Conservation (phyloP, 2,329 filamentous ascomycete genomes). For the Talaromyces sp. region DNA sequence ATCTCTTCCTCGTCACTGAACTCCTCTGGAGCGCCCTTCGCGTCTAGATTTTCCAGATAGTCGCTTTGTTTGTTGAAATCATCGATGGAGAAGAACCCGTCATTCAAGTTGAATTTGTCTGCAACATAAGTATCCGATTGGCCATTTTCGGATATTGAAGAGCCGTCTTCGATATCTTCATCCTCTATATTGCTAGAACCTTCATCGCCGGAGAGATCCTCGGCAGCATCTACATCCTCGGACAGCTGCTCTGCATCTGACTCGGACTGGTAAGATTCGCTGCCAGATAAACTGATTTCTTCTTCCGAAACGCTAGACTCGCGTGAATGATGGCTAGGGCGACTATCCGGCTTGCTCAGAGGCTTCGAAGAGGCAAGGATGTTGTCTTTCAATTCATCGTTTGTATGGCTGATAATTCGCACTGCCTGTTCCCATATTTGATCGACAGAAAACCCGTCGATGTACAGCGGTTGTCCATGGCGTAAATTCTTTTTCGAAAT, state of each 20-base stretch:
- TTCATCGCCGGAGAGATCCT: conserved; percentile 32
- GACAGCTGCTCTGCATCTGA: background rate
- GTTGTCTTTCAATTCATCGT: conserved; percentile 48
- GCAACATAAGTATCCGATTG: conserved; percentile 54
- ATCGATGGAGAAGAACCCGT: conserved; percentile 97
- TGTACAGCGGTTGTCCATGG: conserved; percentile 62
- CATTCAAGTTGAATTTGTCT: conserved; percentile 82
- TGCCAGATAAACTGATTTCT: background rate
- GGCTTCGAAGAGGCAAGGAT: conserved; percentile 26
- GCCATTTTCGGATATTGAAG: background rate
- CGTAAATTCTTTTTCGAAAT: conserved; percentile 61
- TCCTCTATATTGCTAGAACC: conserved; percentile 5
- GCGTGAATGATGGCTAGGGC: background rate
- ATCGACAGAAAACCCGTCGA: conserved; percentile 77
- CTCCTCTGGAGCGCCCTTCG: conserved; percentile 66
- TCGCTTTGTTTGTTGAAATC: conserved; percentile 94
- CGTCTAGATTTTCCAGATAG: conserved; percentile 80
- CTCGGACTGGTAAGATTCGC: background rate
- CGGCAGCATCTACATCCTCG: conserved; percentile 14
- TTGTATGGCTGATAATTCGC: conserved; percentile 66
- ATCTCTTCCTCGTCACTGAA: conserved; percentile 73
- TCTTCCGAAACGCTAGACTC: background rate
- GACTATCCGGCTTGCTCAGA: conserved; percentile 7
- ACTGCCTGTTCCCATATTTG: conserved; percentile 94
- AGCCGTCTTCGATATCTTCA: background rate